Conservation (phyloP, 345 rosid genomes). For the Kernera saxatilis region DNA sequence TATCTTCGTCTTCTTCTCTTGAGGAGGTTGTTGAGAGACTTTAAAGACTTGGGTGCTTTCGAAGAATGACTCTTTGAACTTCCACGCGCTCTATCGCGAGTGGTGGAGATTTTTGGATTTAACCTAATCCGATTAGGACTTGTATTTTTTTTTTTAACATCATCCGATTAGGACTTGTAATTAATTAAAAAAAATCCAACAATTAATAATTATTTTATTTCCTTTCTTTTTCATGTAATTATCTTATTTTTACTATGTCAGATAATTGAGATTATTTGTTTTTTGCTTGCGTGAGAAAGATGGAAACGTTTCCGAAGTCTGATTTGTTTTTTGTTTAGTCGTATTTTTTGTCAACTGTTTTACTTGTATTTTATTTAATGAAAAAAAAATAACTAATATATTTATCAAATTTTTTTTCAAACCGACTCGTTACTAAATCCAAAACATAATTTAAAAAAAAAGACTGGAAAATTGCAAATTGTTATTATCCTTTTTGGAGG, state of each 20-base stretch:
- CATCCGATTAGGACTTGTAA: neutral
- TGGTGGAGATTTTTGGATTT: neutral
- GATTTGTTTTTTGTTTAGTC: neutral
- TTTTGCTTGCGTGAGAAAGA: conserved; percentile 5
- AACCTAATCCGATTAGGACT: neutral
- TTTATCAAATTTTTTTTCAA: no score
- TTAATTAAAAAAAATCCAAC: no score
- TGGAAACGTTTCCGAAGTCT: neutral
- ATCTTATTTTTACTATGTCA: neutral
- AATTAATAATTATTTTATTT: neutral
- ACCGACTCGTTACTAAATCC: no score
- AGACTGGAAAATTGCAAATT: neutral
- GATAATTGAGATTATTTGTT: neutral
- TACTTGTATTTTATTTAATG: neutral
- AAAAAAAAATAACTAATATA: neutral
- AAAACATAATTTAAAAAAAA: no score
- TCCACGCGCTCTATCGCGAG: conserved; percentile 12
- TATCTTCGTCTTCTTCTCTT: neutral
- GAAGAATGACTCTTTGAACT: neutral
- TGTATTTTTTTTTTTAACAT: no score
- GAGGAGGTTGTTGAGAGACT: neutral
- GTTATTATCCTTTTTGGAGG: neutral
- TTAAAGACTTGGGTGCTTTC: conserved; percentile 10
- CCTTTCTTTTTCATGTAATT: neutral
- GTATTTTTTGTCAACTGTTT: neutral